Percentiles rank a stretch among this genome's conserved stretches.
phyloP scores from a whole-genome alignment of 208 protist species.

The Pavlovales sp. region DNA sequence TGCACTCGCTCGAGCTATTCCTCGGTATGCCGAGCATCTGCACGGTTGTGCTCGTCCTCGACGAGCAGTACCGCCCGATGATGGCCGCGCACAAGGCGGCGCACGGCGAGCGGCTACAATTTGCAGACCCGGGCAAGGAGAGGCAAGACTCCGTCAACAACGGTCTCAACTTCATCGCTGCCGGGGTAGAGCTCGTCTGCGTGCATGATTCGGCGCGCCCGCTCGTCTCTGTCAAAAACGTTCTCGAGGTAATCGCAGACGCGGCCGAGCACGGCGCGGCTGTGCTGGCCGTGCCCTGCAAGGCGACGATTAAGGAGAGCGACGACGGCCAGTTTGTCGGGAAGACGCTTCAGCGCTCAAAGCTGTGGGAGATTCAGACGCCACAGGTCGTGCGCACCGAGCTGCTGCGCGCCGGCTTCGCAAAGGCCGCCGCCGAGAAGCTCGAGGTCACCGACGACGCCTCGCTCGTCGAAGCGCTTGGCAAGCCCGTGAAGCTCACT shows the following conservation, averaged over 20 bases:
- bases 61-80: conserved; percentile 35
- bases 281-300: conserved; percentile 45
- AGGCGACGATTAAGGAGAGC: conserved; percentile 37
- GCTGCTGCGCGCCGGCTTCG: conserved; percentile 39
- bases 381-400: conserved; percentile 45
- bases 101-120: neutral
- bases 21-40: neutral
- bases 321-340: conserved; percentile 36
- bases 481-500: conserved; percentile 30
- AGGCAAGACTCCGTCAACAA: conserved; percentile 51
- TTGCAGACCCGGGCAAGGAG: conserved; percentile 45
- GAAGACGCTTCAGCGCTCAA: conserved; percentile 42
- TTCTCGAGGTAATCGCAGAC: conserved; percentile 17
- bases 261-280: conserved; percentile 43
- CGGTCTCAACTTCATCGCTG: conserved; percentile 14
- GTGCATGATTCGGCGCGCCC: conserved; percentile 50
- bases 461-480: conserved; percentile 36
- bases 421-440: neutral
- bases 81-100: neutral
- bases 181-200: neutral
- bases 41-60: conserved; percentile 28
- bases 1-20: conserved; percentile 37
- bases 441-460: conserved; percentile 50
- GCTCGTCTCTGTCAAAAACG: conserved; percentile 7
- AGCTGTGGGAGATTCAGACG: conserved; percentile 54